A percentile compares a stretch with the other conserved stretches of the same genome.
phyloP scores from a whole-genome alignment of 2,329 filamentous ascomycete genomes.

The Samsoniella hepiali region DNA sequence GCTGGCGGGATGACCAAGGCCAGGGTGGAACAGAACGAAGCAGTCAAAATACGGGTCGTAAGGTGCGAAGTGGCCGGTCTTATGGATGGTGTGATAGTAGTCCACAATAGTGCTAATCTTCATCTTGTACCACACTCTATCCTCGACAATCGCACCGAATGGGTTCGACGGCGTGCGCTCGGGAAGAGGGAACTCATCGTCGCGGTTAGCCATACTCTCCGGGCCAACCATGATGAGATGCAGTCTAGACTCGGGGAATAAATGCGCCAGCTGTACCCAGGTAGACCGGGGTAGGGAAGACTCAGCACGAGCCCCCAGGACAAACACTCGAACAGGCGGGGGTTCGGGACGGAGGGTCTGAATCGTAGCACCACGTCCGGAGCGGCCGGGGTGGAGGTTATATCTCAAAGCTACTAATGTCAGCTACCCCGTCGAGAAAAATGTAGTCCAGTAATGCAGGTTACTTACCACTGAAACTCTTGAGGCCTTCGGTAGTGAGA shows the following conservation, averaged over 20 bases:
- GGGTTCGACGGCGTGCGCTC: conserved; percentile 81
- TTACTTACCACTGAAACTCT: conserved; percentile 82
- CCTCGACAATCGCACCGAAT: conserved; percentile 91
- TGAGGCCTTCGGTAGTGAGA: conserved; percentile 82
- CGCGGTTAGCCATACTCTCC: conserved; percentile 91
- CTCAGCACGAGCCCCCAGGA: conserved; percentile 93
- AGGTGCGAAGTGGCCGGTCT: conserved; percentile 84
- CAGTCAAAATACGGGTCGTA: conserved; percentile 99
- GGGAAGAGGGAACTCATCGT: conserved; percentile 88
- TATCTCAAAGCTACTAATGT: conserved; percentile 72
- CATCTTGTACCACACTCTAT: conserved; percentile 80
- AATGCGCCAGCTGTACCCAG: conserved; percentile 89
- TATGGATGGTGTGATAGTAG: conserved; percentile 95
- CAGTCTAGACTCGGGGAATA: conserved; percentile 89
- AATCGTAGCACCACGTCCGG: conserved; percentile 70
- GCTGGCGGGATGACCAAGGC: conserved; percentile 88
- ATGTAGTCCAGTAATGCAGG: neutral
- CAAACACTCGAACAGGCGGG: conserved; percentile 86
- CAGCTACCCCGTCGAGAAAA: conserved; percentile 17
- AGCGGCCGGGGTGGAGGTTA: conserved; percentile 81
- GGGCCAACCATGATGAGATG: conserved; percentile 94
- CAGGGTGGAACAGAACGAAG: conserved; percentile 95
- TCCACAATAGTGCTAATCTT: conserved; percentile 98
- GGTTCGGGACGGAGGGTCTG: conserved; percentile 79
- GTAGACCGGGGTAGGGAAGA: conserved; percentile 91